Base-by-base conservation (phyloP, 164 flowering plant species). In the Litsea cubeba region DNA sequence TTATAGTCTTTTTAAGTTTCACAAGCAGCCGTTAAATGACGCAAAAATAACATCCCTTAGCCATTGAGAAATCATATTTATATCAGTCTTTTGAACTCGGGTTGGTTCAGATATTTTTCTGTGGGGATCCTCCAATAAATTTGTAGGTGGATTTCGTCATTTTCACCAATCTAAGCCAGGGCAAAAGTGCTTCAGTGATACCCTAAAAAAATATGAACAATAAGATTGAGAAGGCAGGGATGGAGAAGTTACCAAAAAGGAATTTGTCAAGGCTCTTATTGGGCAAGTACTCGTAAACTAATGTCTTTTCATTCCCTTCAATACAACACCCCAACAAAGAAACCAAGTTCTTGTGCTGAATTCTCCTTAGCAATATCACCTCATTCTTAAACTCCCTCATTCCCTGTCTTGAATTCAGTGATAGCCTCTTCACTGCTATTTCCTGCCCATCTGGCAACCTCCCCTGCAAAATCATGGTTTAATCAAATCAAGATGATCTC, bases 271-370 rank as follows among this genome's bases (percentile, higher is more conserved):
- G 75, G 40, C 81, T 78, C 50, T 68, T 74, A 68, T 78, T 78
- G 30, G 75, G 75, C 63, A 80, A 69, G 62, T 74, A 80, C 30
- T 80, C 79, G 46, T 80, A 80, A 25, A 80, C 75, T 46, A 80
- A 63, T 26, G 77, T 71, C 77, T 71, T 80, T 58, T 74, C 82
- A 15, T 50, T 26, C 15, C 79, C 82, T 64, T 76, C 76, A 30
- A 35, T 5, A 40, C 79, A 79, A 57, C 79, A 76, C 18, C 82
- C 82, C 58, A 76, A 68, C 65, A 80, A 68, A 12, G 70, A 71
- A 57, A 80, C 79, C 65, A 80, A 58, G 70, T 79, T 79, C 65
- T 73, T 79, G 74, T 76, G 82, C 69, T 76, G 79, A 17, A 80
- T 65, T 74, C 68, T 76, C 62, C 71, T 35, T 24, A 80, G 60